phyloP scores from a whole-genome alignment of 192 early-diverging fungal species.

The Phycomyces nitens region DNA sequence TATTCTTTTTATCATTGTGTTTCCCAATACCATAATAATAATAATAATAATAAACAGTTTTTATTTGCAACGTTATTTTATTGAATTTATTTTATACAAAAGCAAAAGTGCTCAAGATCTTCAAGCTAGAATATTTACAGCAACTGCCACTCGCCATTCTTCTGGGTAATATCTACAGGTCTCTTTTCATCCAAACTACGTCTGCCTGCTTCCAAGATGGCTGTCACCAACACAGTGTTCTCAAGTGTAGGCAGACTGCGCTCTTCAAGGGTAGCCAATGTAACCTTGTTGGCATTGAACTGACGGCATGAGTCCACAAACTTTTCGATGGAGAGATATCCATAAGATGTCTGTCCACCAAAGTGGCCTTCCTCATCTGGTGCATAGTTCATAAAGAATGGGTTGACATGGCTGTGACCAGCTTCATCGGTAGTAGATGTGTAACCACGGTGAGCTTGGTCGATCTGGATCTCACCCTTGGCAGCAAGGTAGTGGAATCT shows the following conservation, averaged over 20 bases:
- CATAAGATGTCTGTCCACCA: conserved; percentile 41
- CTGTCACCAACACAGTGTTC: conserved; percentile 38
- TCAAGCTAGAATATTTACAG: conserved; percentile 19
- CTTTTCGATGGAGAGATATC: conserved; percentile 36
- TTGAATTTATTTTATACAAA: too few species aligned
- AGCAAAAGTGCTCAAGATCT: too few species aligned
- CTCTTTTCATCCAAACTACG: conserved; percentile 36
- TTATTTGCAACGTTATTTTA: too few species aligned
- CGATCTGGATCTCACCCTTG: conserved; percentile 40
- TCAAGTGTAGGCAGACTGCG: conserved; percentile 34
- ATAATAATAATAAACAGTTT: too few species aligned
- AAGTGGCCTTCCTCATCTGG: conserved; percentile 41
- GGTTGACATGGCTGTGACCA: conserved; percentile 33
- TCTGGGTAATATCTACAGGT: conserved; percentile 14
- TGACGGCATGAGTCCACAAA: conserved; percentile 29
- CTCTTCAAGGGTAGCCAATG: conserved; percentile 29
- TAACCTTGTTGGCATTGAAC: conserved; percentile 25
- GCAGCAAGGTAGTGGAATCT: conserved; percentile 42
- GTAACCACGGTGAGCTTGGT: conserved; percentile 48
- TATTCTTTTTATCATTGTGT: too few species aligned
- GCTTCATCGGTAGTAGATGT: conserved; percentile 32
- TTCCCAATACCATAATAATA: too few species aligned
- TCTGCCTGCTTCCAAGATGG: conserved; percentile 45
- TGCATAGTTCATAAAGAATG: conserved; percentile 44
- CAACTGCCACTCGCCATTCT: conserved; percentile 14